These are phyloP conservation scores for Nicotiana tabacum DNA, from an alignment of 257 asterid species.

Conservation along the genomic window DNA sequence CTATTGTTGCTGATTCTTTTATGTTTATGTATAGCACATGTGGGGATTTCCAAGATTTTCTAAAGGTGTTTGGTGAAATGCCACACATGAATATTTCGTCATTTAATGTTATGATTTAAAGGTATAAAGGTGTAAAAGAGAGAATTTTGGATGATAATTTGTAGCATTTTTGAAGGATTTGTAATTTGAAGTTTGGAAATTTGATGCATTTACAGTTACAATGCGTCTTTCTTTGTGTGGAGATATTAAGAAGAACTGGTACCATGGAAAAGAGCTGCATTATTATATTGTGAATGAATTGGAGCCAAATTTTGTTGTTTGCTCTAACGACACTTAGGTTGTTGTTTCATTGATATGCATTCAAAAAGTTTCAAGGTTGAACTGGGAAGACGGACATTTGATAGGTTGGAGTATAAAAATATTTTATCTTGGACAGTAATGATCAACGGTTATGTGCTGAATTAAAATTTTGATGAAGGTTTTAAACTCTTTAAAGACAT, in stretches of 20 bases:
- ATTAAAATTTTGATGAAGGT: too few species aligned
- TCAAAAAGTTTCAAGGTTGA: too few species aligned
- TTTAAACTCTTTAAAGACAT: too few species aligned
- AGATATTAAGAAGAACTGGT: constrained; percentile 4
- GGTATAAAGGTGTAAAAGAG: constrained; percentile 25
- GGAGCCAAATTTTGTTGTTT: constrained; percentile 21
- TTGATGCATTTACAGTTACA: constrained; percentile 47
- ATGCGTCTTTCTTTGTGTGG: constrained; percentile 41
- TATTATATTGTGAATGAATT: constrained; percentile 37
- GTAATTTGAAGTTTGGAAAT: constrained; percentile 45
- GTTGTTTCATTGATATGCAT: constrained; percentile 16
- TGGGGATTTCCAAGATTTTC: constrained; percentile 30
- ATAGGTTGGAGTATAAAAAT: too few species aligned
- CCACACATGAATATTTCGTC: constrained; percentile 44
- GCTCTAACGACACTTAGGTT: constrained; percentile 47
- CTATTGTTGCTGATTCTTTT: constrained; percentile 54
- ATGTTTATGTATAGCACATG: constrained; percentile 46
- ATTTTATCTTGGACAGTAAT: too few species aligned
- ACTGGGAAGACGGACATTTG: too few species aligned
- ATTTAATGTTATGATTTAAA: constrained; percentile 51
- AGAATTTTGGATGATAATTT: constrained; percentile 11
- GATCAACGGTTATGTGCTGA: too few species aligned
- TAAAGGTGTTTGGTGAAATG: constrained; percentile 65
- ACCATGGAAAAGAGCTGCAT: constrained; percentile 54
- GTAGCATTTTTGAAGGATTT: constrained; percentile 41